Base-by-base conservation (phyloP, 2,329 filamentous ascomycete genomes). In the Aquanectria penicillioides region DNA sequence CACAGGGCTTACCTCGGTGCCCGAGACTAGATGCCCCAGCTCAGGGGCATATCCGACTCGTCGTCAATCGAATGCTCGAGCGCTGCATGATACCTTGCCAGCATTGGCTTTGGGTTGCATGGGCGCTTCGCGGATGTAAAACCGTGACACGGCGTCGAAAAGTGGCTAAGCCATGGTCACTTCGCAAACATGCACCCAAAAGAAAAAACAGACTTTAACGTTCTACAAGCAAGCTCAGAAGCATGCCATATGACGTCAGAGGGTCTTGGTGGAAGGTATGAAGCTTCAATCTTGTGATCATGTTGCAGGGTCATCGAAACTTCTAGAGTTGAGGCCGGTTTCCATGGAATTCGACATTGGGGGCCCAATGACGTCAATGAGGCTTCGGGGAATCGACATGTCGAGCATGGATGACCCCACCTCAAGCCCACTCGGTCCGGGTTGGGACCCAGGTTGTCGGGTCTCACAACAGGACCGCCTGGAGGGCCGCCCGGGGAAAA, bases 321-420 rank as follows among this genome's bases (percentile, higher is more conserved):
- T 49, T 38, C 41, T 40, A 23, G 18, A 50, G 26, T 29, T 26
- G 20, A 9, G 28, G 40, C 22, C 31, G 12, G 38, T 28, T 43
- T 48, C 33, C 23, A 40, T 10, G 26, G 26, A 22, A 17, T 29
- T 26, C 41, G 41, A 15, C 22, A 38, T 11, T 28, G 29, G 25
- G 18, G 28, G 44, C 31, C 18, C 4, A 22, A 61, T 69, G 64
- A 69, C 67, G 67, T 69, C 62, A 70, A 61, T 69, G 67, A 69
- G 33, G 67, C 64, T 54, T 57, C 43, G 28, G 13, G 37, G 36
- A 52, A 52, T 49, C 49, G 6, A 28, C 22, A 15, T 43, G 44
- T 53, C 33, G 56, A 63, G 66, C 54, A 54, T 49, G 29, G 43
- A 17, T 31, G 48, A 18, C 50, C 56, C 62, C 65, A 57, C 52